Percentiles rank a stretch among this genome's conserved stretches.
These are phyloP conservation scores for Gentiana macrophylla DNA, from an alignment of 257 asterid species.

Conservation along the genomic window DNA sequence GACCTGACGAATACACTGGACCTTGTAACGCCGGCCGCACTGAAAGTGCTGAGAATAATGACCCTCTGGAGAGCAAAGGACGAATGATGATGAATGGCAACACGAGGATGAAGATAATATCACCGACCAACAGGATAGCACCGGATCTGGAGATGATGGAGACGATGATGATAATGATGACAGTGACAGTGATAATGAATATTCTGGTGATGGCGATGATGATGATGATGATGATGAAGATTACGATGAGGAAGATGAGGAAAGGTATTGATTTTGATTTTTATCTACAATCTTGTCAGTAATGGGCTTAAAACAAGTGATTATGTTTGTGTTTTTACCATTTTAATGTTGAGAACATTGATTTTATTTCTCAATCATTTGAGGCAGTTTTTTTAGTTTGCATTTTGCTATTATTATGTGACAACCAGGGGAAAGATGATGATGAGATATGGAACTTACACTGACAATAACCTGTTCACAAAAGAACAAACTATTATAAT, in stretches of 20 bases:
- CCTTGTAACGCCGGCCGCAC: background rate
- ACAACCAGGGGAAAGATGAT: background rate
- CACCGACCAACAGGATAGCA: background rate
- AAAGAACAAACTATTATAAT: too few relatives aligned
- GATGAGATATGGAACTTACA: background rate
- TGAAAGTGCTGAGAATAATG: background rate
- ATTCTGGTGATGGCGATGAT: background rate
- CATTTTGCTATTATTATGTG: too few relatives aligned
- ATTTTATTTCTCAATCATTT: background rate
- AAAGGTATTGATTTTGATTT: background rate
- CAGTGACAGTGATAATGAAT: background rate
- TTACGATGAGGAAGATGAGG: background rate
- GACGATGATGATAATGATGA: background rate
- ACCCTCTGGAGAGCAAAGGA: background rate
- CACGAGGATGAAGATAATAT: background rate
- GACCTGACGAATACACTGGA: background rate
- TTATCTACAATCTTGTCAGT: background rate
- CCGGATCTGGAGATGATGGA: background rate
- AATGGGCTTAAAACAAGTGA: too few relatives aligned
- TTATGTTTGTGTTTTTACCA: too few relatives aligned
- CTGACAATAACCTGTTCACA: too few relatives aligned
- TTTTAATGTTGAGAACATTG: background rate
- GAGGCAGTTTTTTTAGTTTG: too few relatives aligned
- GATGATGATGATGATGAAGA: background rate
- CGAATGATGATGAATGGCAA: background rate